phyloP scores from a whole-genome alignment of 139 green algal species.

The Astrephomene gubernaculifera region DNA sequence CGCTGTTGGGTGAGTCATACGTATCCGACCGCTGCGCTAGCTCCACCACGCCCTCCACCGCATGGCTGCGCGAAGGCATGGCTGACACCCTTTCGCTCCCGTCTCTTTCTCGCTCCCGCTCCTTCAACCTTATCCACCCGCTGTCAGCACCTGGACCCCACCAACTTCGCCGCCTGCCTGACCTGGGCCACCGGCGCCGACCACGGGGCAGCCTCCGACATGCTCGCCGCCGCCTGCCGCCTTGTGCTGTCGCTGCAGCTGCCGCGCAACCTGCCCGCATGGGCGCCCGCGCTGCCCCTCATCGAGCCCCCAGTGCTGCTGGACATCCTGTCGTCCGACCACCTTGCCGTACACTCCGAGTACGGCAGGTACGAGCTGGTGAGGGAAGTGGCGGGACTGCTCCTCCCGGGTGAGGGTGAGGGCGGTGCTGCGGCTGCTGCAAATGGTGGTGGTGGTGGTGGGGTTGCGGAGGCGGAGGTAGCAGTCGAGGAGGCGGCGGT shows the following conservation, averaged over 20 bases:
- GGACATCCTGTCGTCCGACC: conserved; percentile 24
- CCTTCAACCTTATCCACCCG: too few relatives aligned
- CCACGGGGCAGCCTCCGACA: conserved; percentile 32
- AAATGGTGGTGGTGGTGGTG: neutral
- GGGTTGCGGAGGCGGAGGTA: too few relatives aligned
- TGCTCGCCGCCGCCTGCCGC: conserved; percentile 35
- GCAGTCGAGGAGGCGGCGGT: neutral
- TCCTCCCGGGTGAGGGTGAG: too few relatives aligned
- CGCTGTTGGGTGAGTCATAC: too few relatives aligned
- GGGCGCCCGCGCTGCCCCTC: conserved; percentile 20
- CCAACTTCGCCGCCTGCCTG: conserved; percentile 26
- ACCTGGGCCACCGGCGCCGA: conserved; percentile 30
- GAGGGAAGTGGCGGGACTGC: neutral
- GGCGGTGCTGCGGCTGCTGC: neutral
- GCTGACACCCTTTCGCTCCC: too few relatives aligned
- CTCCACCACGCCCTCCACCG: too few relatives aligned
- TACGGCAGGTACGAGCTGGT: conserved; percentile 31
- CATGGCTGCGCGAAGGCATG: too few relatives aligned
- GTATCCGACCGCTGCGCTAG: too few relatives aligned
- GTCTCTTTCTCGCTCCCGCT: neutral
- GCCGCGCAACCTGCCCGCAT: conserved; percentile 1
- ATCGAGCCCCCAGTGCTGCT: conserved; percentile 9
- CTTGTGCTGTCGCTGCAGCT: conserved; percentile 26
- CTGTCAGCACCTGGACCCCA: conserved; percentile 32
- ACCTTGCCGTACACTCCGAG: conserved; percentile 18